phyloP scores from a whole-genome alignment of 805 yeast species.

The Lachancea dasiensis region DNA sequence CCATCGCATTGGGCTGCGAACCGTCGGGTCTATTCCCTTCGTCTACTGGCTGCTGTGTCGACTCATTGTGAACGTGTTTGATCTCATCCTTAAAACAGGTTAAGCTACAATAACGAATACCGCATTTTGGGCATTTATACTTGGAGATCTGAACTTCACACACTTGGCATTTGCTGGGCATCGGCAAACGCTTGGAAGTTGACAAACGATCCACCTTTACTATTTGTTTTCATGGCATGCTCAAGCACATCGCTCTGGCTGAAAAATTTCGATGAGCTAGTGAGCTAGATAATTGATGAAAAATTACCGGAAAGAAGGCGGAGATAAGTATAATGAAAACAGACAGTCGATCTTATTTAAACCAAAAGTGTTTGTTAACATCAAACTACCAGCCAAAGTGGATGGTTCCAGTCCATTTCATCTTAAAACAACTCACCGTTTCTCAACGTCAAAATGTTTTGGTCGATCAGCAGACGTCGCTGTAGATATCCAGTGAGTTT shows the following conservation, averaged over 20 bases:
- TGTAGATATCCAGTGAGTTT: not conserved
- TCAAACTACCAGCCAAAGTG: too few species aligned
- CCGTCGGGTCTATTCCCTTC: too few species aligned
- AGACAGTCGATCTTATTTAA: too few species aligned
- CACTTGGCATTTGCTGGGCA: slow-evolving; percentile 28
- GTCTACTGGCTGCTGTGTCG: too few species aligned
- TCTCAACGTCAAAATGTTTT: not conserved
- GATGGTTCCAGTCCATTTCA: too few species aligned
- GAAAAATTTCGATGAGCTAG: not conserved
- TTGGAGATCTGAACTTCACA: slow-evolving; percentile 33
- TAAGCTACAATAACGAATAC: slow-evolving; percentile 48
- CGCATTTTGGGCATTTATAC: slow-evolving; percentile 47
- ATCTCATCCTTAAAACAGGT: slow-evolving; percentile 42
- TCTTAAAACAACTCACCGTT: too few species aligned
- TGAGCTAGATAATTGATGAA: too few species aligned
- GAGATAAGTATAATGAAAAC: too few species aligned
- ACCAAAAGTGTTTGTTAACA: too few species aligned
- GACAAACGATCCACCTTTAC: too few species aligned
- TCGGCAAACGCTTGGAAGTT: too few species aligned
- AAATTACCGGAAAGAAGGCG: too few species aligned
- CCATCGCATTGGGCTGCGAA: not conserved
- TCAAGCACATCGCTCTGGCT: slow-evolving; percentile 1
- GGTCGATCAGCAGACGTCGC: not conserved
- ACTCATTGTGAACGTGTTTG: slow-evolving; percentile 26
- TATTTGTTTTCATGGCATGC: not conserved